Conservation (phyloP, 2,329 filamentous ascomycete genomes). For the Diaporthe amygdali region DNA sequence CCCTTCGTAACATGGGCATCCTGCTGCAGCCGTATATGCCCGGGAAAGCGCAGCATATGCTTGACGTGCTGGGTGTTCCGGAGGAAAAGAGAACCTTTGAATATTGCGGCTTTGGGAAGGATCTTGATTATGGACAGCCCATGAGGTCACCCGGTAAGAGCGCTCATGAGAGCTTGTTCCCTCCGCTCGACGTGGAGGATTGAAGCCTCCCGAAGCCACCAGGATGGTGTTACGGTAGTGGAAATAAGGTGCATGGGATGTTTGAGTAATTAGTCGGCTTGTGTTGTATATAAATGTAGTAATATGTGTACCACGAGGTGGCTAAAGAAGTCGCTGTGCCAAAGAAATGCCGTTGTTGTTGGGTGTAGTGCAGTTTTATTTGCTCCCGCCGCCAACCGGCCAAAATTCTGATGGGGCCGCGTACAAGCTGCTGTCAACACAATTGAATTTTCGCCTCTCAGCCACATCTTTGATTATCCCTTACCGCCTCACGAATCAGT, state of each 20-base stretch:
- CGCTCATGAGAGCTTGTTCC: constrained; percentile 55
- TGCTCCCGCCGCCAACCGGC: neutral
- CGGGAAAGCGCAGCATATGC: constrained; percentile 70
- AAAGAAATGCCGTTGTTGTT: neutral
- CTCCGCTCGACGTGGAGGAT: constrained; percentile 50
- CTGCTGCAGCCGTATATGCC: constrained; percentile 93
- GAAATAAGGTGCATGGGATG: neutral
- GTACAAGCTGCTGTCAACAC: neutral
- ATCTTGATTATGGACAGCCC: constrained; percentile 70
- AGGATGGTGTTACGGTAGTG: neutral
- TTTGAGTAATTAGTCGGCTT: neutral
- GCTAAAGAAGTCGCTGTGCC: neutral
- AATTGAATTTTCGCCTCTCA: neutral
- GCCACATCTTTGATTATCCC: neutral
- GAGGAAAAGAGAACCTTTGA: constrained; percentile 65
- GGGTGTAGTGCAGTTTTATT: neutral
- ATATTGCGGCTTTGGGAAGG: constrained; percentile 66
- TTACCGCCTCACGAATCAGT: neutral
- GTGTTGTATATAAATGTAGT: neutral
- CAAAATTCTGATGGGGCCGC: neutral
- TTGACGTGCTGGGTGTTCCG: constrained; percentile 79
- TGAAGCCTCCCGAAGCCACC: constrained; percentile 29
- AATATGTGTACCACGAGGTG: neutral
- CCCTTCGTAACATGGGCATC: constrained; percentile 80
- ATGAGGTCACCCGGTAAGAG: constrained; percentile 39